Evolutionary conservation across 148 eudicot genomes (phyloP), one percentile per base, ranked within the genome.

Genomic region (Chenopodium berlandieri): DNA sequence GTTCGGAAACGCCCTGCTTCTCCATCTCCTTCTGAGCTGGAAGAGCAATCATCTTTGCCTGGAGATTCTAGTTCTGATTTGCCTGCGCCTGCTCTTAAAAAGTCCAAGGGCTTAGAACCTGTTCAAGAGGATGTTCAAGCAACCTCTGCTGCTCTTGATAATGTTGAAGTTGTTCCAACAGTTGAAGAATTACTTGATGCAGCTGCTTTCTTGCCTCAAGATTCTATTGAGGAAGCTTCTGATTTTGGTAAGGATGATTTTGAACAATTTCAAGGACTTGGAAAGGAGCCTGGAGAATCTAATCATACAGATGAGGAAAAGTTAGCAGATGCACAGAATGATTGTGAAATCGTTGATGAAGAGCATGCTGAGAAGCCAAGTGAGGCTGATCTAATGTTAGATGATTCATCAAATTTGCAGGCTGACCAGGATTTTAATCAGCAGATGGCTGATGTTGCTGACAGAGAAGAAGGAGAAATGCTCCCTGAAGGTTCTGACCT

Each of bases 401-500:
- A 91, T 72, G 91, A 93, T 50, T 86, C 47, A 54, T 44, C 77
- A 32, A 83, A 79, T 68, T 71, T 79, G 25, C 84, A 81, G 84
- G 85, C 83, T 23, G 90, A 84, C 83, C 90, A 88, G 65, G 92
- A 89, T 56, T 80, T 67, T 73, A 84, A 88, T 76, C 89, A 83
- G 8, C 79, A 85, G 9, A 85, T 76, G 20, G n/a, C 75, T 58
- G 91, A 89, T 71, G 83, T 77, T 27, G 87, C 82, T 76, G 97
- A 95, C 48, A 83, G 79, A 81, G 99, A 95, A 89, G 99, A 88
- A 84, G 99, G 97, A 74, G 97, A 93, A 83, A 64, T 92, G 78
- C 80, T 68, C 71, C 80, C 90, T 13, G 95, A 89, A 73, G 83
- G 76, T 75, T 84, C 81, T 23, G 88, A 89, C 71, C 65, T 80